Percentiles rank a stretch among this genome's conserved stretches.
Evolutionary conservation across 345 rosid genomes (phyloP).

Genomic region (Zanthoxylum bungeanum): DNA sequence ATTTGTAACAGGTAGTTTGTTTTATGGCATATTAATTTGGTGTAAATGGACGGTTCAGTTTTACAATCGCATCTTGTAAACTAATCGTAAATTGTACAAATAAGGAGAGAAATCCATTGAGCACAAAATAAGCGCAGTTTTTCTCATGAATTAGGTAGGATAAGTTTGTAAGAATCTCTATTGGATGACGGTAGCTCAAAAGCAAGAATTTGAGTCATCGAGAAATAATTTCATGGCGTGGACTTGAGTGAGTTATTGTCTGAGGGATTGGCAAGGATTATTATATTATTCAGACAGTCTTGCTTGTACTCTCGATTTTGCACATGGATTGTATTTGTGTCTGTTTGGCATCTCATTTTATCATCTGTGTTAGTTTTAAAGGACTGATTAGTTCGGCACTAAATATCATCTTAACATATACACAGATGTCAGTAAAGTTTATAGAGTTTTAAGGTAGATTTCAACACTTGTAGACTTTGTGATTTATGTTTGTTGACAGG

Average conservation of each 20-base stretch:
- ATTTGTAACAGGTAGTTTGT: background rate
- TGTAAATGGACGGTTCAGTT: background rate
- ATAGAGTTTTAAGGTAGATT: background rate
- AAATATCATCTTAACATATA: background rate
- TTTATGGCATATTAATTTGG: background rate
- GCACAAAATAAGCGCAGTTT: background rate
- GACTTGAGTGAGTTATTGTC: background rate
- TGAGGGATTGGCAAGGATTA: background rate
- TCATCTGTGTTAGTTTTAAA: background rate
- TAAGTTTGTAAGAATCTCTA: background rate
- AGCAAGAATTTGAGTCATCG: background rate
- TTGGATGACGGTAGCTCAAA: background rate
- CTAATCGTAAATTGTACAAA: background rate
- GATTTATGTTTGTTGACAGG: background rate
- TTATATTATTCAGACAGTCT: background rate
- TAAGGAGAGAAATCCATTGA: background rate
- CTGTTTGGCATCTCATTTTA: background rate
- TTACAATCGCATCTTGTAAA: background rate
- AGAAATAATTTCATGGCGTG: background rate
- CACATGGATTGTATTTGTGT: background rate
- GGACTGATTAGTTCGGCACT: background rate
- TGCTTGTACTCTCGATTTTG: background rate
- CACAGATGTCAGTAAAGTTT: background rate
- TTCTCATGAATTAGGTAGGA: background rate
- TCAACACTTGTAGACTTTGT: background rate